These are phyloP conservation scores for Bromus sterilis DNA, from an alignment of 176 grass and related monocot species.

Conservation along the genomic window DNA sequence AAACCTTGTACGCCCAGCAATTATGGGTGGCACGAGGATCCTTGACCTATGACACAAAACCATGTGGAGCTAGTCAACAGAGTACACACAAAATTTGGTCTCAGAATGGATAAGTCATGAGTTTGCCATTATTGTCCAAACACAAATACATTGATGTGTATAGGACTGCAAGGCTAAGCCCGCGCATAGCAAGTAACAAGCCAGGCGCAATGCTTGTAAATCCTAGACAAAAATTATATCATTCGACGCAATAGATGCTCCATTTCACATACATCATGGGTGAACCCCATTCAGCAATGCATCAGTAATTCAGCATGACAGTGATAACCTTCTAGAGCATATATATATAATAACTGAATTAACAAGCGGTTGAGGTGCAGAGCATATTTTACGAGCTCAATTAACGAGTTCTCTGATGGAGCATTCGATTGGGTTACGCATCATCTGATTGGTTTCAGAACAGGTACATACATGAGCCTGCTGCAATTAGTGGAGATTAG, in stretches of 20 bases:
- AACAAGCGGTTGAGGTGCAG: not conserved
- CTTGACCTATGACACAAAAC: constrained; percentile 48
- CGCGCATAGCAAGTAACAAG: not conserved
- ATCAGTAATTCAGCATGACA: not conserved
- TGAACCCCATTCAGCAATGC: not conserved
- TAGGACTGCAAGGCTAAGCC: not conserved
- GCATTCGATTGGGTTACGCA: not conserved
- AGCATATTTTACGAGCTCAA: not conserved
- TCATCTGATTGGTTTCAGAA: too few relatives aligned
- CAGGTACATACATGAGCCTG: too few relatives aligned
- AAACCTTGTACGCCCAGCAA: constrained; percentile 94
- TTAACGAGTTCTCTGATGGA: not conserved
- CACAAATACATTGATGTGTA: not conserved
- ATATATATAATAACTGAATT: not conserved
- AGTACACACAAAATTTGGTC: not conserved
- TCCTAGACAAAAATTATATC: not conserved
- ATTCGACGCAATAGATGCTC: not conserved
- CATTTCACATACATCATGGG: too few relatives aligned
- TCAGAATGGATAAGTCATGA: not conserved
- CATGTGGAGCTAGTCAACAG: not conserved
- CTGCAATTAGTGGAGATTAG: not conserved
- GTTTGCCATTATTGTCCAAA: not conserved
- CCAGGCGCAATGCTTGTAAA: not conserved
- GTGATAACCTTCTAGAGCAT: not conserved
- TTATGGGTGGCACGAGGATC: constrained; percentile 90